phyloP scores from a whole-genome alignment of 2,329 filamentous ascomycete genomes.

The Neonectria coccinea region DNA sequence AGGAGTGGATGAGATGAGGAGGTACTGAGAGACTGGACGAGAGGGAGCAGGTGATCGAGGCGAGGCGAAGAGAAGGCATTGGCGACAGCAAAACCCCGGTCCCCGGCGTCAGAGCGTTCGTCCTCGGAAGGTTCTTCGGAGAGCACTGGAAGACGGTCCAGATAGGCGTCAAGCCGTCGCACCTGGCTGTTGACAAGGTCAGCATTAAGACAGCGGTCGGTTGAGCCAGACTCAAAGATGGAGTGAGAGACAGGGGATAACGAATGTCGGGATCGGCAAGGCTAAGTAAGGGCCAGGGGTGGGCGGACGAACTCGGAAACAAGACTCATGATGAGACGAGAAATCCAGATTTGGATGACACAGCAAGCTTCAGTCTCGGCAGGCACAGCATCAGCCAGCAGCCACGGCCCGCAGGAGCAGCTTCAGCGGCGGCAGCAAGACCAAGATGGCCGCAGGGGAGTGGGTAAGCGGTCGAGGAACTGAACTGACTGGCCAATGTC shows the following conservation, averaged over 20 bases:
- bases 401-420: slow-evolving; percentile 16
- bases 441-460: background rate
- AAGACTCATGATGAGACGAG: slow-evolving; percentile 43
- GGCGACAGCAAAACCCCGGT: slow-evolving; percentile 50
- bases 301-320: slow-evolving; percentile 47
- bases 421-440: slow-evolving; percentile 7
- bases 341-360: slow-evolving; percentile 30
- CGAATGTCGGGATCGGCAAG: slow-evolving; percentile 1
- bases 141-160: slow-evolving; percentile 67
- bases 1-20: slow-evolving; percentile 73
- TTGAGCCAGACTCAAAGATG: slow-evolving; percentile 18
- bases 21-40: slow-evolving; percentile 78
- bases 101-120: slow-evolving; percentile 53
- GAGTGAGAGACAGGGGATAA: slow-evolving; percentile 9
- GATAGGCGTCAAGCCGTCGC: slow-evolving; percentile 72
- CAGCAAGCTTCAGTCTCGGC: slow-evolving; percentile 19
- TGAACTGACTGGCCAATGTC: slow-evolving; percentile 17
- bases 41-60: slow-evolving; percentile 71
- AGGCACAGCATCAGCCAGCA: slow-evolving; percentile 35
- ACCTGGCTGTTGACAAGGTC: slow-evolving; percentile 62
- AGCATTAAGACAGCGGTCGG: slow-evolving; percentile 24
- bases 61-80: slow-evolving; percentile 64
- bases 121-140: slow-evolving; percentile 57
- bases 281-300: slow-evolving; percentile 27
- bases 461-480: background rate